A percentile compares a stretch with the other conserved stretches of the same genome.
These are phyloP conservation scores for Globisporangium radiosum DNA, from an alignment of 352 stramenopile species.

Conservation along the genomic window DNA sequence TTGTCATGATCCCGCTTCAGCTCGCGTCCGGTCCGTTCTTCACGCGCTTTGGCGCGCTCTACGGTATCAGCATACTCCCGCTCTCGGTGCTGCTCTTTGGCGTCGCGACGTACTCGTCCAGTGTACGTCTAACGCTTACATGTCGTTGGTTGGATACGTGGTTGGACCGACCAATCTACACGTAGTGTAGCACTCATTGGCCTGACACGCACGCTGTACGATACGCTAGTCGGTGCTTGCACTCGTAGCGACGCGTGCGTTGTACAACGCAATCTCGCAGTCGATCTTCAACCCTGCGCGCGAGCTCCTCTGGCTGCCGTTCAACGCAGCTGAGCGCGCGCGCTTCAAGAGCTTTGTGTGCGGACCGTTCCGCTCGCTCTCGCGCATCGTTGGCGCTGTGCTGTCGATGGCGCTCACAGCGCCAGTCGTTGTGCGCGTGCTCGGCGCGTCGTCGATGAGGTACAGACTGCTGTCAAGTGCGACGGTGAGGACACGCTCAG, in stretches of 20 bases:
- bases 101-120: conserved; percentile 47
- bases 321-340: conserved; percentile 59
- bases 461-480: conserved; percentile 9
- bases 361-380: conserved; percentile 74
- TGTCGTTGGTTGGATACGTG: neutral
- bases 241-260: conserved; percentile 55
- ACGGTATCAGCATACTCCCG: conserved; percentile 67
- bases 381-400: conserved; percentile 65
- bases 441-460: conserved; percentile 55
- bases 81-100: conserved; percentile 72
- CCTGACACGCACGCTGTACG: neutral
- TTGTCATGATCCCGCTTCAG: conserved; percentile 85
- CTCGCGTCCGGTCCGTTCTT: conserved; percentile 73
- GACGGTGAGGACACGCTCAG: no score
- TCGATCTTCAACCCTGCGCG: conserved; percentile 80
- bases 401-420: conserved; percentile 68
- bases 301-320: conserved; percentile 83
- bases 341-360: conserved; percentile 78
- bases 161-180: neutral
- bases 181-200: neutral
- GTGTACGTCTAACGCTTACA: conserved; percentile 18
- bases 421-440: conserved; percentile 27
- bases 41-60: conserved; percentile 83
- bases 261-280: conserved; percentile 79
- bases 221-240: conserved; percentile 37